Percentiles rank a stretch among this genome's conserved stretches.
These are phyloP conservation scores for Kwoniella mangroviensis DNA, from an alignment of 768 basidiomycete species.

Conservation along the genomic window DNA sequence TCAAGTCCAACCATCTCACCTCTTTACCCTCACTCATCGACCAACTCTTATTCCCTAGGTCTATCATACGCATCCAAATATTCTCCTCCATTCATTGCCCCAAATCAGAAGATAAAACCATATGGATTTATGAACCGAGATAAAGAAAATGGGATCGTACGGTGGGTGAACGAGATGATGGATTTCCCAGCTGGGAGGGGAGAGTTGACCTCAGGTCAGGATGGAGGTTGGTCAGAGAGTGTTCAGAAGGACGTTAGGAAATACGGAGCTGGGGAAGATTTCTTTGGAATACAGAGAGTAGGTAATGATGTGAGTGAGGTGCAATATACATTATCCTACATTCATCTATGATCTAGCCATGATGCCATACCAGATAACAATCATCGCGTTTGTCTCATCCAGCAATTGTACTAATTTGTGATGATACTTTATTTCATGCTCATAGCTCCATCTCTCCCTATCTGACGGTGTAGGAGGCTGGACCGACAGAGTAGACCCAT, in stretches of 20 bases:
- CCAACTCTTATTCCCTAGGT: conserved; percentile 42
- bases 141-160: conserved; percentile 28
- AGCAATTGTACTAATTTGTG: too few species aligned
- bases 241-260: conserved; percentile 29
- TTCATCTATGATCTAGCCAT: too few species aligned
- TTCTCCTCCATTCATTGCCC: conserved; percentile 52
- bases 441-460: conserved; percentile 66
- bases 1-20: conserved; percentile 14
- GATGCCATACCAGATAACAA: too few species aligned
- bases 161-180: conserved; percentile 52
- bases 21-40: conserved; percentile 15
- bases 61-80: conserved; percentile 55
- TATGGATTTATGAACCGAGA: conserved; percentile 41
- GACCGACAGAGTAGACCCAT: conserved; percentile 81
- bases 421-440: too few species aligned
- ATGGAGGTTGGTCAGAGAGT: conserved; percentile 42
- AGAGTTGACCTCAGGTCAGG: conserved; percentile 35
- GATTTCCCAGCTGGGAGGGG: conserved; percentile 46
- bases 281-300: conserved; percentile 48
- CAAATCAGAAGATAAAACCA: conserved; percentile 20
- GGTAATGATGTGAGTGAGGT: conserved; percentile 36
- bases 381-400: too few species aligned
- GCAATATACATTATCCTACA: too few species aligned
- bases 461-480: conserved; percentile 95
- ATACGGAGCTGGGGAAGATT: conserved; percentile 58